phyloP scores from a whole-genome alignment of 2,329 filamentous ascomycete species.

The Ascomycota sp. region DNA sequence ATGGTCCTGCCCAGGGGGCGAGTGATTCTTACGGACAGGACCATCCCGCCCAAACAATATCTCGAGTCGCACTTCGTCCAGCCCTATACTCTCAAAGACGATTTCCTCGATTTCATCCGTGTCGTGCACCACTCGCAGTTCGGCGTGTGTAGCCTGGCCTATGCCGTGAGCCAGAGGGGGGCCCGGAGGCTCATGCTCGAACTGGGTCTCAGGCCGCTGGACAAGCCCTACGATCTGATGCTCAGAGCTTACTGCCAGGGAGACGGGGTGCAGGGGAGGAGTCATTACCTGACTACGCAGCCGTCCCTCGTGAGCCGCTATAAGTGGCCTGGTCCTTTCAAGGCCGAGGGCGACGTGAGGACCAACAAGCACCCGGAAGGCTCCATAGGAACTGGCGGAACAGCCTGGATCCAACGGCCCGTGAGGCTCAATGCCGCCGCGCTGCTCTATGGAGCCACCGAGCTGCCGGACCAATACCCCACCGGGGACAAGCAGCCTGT shows the following conservation, averaged over 20 bases:
- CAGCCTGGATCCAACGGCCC: slow-evolving; percentile 18
- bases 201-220: slow-evolving; percentile 19
- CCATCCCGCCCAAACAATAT: slow-evolving; percentile 13
- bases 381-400: slow-evolving; percentile 10
- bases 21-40: slow-evolving; percentile 14
- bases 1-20: slow-evolving; percentile 9
- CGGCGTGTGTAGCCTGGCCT: slow-evolving; percentile 20
- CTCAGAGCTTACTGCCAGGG: slow-evolving; percentile 25
- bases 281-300: slow-evolving; percentile 19
- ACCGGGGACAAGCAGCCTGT: background rate
- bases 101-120: slow-evolving; percentile 20
- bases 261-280: slow-evolving; percentile 10
- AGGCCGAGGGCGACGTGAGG: slow-evolving; percentile 16
- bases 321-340: slow-evolving; percentile 15
- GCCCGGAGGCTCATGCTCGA: slow-evolving; percentile 21
- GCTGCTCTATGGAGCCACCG: slow-evolving; percentile 13
- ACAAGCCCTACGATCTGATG: slow-evolving; percentile 21
- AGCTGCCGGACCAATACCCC: slow-evolving; percentile 8
- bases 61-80: slow-evolving; percentile 12
- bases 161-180: slow-evolving; percentile 22
- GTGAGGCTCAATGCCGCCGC: slow-evolving; percentile 19
- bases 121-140: slow-evolving; percentile 20
- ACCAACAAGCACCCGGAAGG: slow-evolving; percentile 8
- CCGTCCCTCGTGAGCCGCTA: slow-evolving; percentile 27
- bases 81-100: slow-evolving; percentile 13